A percentile compares a stretch with the other conserved stretches of the same genome.
Evolutionary conservation across 805 yeast genomes (phyloP).

Genomic region (Torulaspora delbrueckii): DNA sequence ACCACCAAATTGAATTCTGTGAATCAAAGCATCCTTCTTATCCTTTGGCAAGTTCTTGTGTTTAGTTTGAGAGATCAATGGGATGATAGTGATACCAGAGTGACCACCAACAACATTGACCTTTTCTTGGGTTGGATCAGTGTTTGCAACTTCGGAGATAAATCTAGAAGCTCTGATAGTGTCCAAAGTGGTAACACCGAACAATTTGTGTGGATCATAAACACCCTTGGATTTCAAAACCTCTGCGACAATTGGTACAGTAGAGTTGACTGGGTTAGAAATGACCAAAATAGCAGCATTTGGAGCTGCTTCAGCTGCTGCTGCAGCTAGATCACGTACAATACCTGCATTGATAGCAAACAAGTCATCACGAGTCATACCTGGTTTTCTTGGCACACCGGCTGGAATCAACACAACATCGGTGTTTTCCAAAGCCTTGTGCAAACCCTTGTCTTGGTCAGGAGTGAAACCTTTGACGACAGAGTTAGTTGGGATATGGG

Average conservation of each 20-base stretch:
- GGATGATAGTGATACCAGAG: slow-evolving; percentile 95
- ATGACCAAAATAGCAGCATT: slow-evolving; percentile 77
- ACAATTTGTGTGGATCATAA: slow-evolving; percentile 85
- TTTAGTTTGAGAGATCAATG: slow-evolving; percentile 79
- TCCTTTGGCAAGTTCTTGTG: slow-evolving; percentile 61
- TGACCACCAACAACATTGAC: slow-evolving; percentile 95
- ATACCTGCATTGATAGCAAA: slow-evolving; percentile 95
- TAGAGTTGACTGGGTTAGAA: slow-evolving; percentile 95
- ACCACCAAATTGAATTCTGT: slow-evolving; percentile 95
- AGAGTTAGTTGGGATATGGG: slow-evolving; percentile 91
- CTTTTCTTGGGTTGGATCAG: slow-evolving; percentile 69
- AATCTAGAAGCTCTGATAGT: slow-evolving; percentile 86
- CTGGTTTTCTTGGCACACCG: slow-evolving; percentile 98
- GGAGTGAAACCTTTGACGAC: slow-evolving; percentile 84
- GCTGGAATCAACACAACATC: slow-evolving; percentile 92
- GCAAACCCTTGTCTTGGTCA: slow-evolving; percentile 63
- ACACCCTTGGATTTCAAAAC: slow-evolving; percentile 79
- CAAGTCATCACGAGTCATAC: slow-evolving; percentile 97
- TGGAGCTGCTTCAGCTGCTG: slow-evolving; percentile 77
- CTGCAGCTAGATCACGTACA: slow-evolving; percentile 86
- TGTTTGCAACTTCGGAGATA: slow-evolving; percentile 47
- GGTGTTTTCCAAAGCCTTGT: slow-evolving; percentile 62
- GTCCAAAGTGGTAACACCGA: slow-evolving; percentile 95
- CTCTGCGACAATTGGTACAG: slow-evolving; percentile 95
- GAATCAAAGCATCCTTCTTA: slow-evolving; percentile 58